Evolutionary conservation across 345 rosid species (phyloP).

Genomic region (Rhizophora apiculata): DNA sequence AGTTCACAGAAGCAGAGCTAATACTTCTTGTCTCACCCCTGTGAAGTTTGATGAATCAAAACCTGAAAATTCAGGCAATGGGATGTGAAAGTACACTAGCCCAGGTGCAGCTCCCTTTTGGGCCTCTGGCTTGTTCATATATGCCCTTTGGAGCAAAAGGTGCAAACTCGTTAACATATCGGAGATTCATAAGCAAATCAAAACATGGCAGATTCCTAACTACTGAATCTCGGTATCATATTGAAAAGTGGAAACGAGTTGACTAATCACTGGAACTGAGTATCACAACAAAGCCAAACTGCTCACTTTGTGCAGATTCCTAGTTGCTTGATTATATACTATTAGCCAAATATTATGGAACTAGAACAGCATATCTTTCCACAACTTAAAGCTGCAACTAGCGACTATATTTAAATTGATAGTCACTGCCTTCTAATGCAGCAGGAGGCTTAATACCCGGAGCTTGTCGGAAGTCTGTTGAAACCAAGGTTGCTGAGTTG

Average conservation of each 20-base stretch:
- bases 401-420: not conserved
- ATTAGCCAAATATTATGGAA: not conserved
- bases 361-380: not conserved
- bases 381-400: not conserved
- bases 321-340: not conserved
- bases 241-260: no score
- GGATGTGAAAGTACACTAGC: constrained; percentile 82
- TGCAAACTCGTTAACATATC: no score
- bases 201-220: no score
- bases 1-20: constrained; percentile 66
- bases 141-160: constrained; percentile 44
- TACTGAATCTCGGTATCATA: no score
- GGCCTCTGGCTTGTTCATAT: constrained; percentile 50
- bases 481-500: constrained; percentile 79
- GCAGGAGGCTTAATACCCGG: constrained; percentile 38
- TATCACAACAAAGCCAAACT: no score
- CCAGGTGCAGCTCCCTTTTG: constrained; percentile 77
- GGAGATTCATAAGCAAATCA: no score
- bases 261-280: no score
- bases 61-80: constrained; percentile 65
- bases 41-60: constrained; percentile 57
- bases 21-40: constrained; percentile 77
- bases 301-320: not conserved
- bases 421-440: not conserved
- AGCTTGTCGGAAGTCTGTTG: constrained; percentile 67